Base-by-base conservation (phyloP, 306 rosid species). In the Begonia peltatifolia region DNA sequence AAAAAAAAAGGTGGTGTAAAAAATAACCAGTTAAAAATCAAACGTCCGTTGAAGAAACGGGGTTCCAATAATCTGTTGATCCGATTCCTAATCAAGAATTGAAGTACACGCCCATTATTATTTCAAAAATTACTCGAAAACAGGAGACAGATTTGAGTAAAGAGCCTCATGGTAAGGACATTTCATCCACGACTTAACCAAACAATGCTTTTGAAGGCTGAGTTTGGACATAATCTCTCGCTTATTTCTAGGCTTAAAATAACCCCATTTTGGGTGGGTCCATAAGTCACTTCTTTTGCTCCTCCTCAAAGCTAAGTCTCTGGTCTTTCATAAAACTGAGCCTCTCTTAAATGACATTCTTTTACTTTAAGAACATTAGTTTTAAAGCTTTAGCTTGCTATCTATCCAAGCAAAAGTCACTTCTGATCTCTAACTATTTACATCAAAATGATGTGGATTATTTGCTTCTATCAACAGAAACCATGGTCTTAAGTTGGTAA, bases 261-360 rank as follows among this genome's bases (percentile, higher is more conserved):
- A 66, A 52, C 14, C 50, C 72, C 54, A 51, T 64, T 41, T 20
- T 20, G 23, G 71, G 78, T 62, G 64, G 96, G 84, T 69, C 96
- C 82, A 55, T 71, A 47, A 18, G 49, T 63, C 60, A 78, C 70
- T 71, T 67, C 65, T 60, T 30, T 87, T 87, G 92, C 94, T 77
- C 96, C 93, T 81, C 76, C 95, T 82, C 81, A 81, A 88, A 88
- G 93, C 84, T 84, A 88, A 77, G 72, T 81, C 67, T 79, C 79
- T 71, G 25, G n/a, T 22, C 59, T 67, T 67, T 62, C 59, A 72
- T 67, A 71, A 71, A 71, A 54, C 67, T 63, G 46, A 54, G 73
- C 75, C 56, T 71, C 75, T n/a, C 9, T 12, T 9, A 42, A 73
- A 71, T 60, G 57, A 60, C 66, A 64, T 69, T 66, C 74, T 63